Evolutionary conservation across 345 rosid genomes (phyloP), one percentile per base, ranked within the genome.

Genomic region (Hypericum perforatum): DNA sequence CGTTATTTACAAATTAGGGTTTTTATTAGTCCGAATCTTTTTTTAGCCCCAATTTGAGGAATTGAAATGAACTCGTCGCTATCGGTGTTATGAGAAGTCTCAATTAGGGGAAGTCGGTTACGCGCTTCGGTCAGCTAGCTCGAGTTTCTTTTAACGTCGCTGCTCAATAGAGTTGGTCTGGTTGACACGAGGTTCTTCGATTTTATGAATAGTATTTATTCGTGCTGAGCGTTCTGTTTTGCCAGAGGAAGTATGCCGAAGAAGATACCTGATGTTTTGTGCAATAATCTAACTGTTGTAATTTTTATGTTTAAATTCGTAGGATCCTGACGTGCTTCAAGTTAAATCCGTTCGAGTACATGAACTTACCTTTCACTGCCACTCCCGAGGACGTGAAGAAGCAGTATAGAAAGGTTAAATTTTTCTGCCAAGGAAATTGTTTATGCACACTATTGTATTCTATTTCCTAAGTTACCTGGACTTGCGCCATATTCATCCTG

Each of bases 271-370:
- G 7, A 22, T 43, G 11, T 8, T 61, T 14, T 53, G 32, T 51
- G 22, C 3, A 29, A 8, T 52, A 9, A 46, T 43, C 12, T 49
- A 10, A 6, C 39, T 56, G 53, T 11, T 43, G 41, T 48, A 41
- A 40, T 59, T 11, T 45, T 9, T 54, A 12, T 16, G 13, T 16
- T 29, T 57, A 11, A 5, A 10, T 11, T 39, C 37, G 15, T 67
- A 92, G 98, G 89, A 92, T 92, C 65, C 94, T 92, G 69, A 74
- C 95, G 22, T 88, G 96, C 78, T 92, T 92, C 82, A 92, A 92
- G 81, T 74, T 92, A 59, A 92, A 92, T 62, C 98, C 98, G 0
- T 92, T 74, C 69, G 98, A 92, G 72, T 78, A 81, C 64, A 67
- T 92, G 43, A 92, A 83, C 65, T 63, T 92, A 11, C 73, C 94